Percentiles rank a stretch among this genome's conserved stretches.
phyloP scores from a whole-genome alignment of 1,284 basidiomycete species.

The Malassezia brasiliensis region DNA sequence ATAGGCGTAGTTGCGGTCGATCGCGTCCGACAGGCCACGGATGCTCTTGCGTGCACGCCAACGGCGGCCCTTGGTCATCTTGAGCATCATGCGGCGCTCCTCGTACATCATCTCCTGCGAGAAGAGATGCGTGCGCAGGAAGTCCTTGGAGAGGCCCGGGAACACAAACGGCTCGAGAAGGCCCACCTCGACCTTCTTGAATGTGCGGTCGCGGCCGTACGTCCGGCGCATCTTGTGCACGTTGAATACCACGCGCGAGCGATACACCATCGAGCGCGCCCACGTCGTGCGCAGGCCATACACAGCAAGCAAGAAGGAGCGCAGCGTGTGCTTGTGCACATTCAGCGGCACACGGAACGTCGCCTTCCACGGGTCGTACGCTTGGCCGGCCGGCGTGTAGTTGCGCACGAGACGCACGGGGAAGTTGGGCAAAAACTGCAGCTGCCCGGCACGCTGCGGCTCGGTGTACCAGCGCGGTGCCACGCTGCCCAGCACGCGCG shows the following conservation, averaged over 20 bases:
- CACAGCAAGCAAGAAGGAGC: conserved; percentile 69
- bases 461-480: conserved; percentile 35
- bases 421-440: conserved; percentile 79
- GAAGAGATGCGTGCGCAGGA: conserved; percentile 27
- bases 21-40: conserved; percentile 3
- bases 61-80: conserved; percentile 33
- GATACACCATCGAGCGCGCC: conserved; percentile 81
- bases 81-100: conserved; percentile 26
- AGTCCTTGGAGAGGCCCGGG: conserved; percentile 33
- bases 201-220: conserved; percentile 26
- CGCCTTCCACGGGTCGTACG: conserved; percentile 87
- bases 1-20: conserved; percentile 9
- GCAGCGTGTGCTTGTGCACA: conserved; percentile 81
- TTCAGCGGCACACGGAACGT: conserved; percentile 76
- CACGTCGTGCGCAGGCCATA: conserved; percentile 74
- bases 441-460: conserved; percentile 55
- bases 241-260: conserved; percentile 27
- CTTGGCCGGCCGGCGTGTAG: conserved; percentile 62
- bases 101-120: conserved; percentile 33
- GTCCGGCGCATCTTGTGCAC: conserved; percentile 54
- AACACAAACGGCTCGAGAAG: conserved; percentile 45
- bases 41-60: conserved; percentile 29
- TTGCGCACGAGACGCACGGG: conserved; percentile 75
- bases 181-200: conserved; percentile 46
- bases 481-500: conserved; percentile 20